Base-by-base conservation (phyloP, 768 basidiomycete species). In the Cystobasidium ongulense region DNA sequence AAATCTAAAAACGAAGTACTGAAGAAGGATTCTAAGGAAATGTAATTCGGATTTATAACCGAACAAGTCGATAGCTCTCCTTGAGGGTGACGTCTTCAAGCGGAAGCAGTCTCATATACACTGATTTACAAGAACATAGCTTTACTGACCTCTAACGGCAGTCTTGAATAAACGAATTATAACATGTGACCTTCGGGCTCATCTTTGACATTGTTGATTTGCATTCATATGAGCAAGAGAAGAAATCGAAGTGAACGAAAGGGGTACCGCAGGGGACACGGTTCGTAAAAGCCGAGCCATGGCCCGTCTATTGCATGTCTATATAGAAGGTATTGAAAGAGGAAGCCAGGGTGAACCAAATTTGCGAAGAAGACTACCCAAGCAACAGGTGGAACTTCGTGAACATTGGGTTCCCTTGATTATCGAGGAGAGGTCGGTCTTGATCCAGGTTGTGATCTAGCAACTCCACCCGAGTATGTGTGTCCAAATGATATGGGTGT, bases 401-500 rank as follows among this genome's bases (percentile, higher is more conserved):
- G 43, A 23, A 8, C 52, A 10, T 5, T 54, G n/a, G 27, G 39
- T 7, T n/a, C 52, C 23, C 27, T 4, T 4, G 5, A 59, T 59
- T 27, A 59, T 27, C 57, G 57, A 29, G 57, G 57, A 27, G 57
- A 59, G 5, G 57, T 59, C 2, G 57, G 57, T 59, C 57, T 59
- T 5, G 57, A 59, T 31, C 57, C 57, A 29, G 57, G 21, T 59
- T 35, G 57, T 13, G 57, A 35, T 27, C 13, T 35, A 21, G 57
- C 33, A 27, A 59, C 33, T 11, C 31, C 29, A 8, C 65, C 65
- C 25, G 65, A 46, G 65, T 71, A 71, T 25, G 68, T 71, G 5
- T 71, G 68, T 10, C 68, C 68, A 25, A 57, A 71, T n/a, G 53
- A 57, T 31, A 71, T 71, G 23, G 68, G 68, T 11, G 68, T 71